A percentile compares a stretch with the other conserved stretches of the same genome.
phyloP scores from a whole-genome alignment of 139 green algal genomes.

The Nannochloris sp. region DNA sequence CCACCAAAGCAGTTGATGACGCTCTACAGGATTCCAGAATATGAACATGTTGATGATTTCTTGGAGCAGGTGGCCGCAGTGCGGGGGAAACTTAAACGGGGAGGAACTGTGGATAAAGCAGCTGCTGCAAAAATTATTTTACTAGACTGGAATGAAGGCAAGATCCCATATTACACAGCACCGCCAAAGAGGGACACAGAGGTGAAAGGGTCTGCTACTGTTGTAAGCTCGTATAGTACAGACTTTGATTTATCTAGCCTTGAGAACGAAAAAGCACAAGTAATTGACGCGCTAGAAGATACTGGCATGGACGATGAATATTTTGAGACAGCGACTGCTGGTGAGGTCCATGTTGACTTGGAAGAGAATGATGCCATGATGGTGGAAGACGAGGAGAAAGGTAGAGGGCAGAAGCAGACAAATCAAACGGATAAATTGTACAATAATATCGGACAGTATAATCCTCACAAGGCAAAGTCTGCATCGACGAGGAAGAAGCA shows the following conservation, averaged over 20 bases:
- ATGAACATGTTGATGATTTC: slow-evolving; percentile 61
- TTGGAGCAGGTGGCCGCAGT: slow-evolving; percentile 61
- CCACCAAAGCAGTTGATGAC: slow-evolving; percentile 74
- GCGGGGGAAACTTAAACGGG: slow-evolving; percentile 78
- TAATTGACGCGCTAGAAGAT: slow-evolving; percentile 62
- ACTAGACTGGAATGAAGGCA: slow-evolving; percentile 88
- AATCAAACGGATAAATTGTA: slow-evolving; percentile 60
- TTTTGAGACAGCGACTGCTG: slow-evolving; percentile 47
- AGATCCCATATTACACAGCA: slow-evolving; percentile 83
- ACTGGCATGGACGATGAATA: slow-evolving; percentile 35
- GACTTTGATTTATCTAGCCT: slow-evolving; percentile 66
- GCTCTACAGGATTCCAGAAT: slow-evolving; percentile 74
- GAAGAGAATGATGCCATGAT: slow-evolving; percentile 33
- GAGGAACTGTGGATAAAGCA: slow-evolving; percentile 23
- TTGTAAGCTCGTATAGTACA: slow-evolving; percentile 59
- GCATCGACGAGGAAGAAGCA: slow-evolving; percentile 47
- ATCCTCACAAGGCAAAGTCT: slow-evolving; percentile 54
- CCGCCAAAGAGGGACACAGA: slow-evolving; percentile 49
- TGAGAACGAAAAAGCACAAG: slow-evolving; percentile 39
- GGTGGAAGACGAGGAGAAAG: slow-evolving; percentile 20
- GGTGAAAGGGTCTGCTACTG: slow-evolving; percentile 36
- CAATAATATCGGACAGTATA: slow-evolving; percentile 65
- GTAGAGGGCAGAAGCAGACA: slow-evolving; percentile 6
- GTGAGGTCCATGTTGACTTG: slow-evolving; percentile 22
- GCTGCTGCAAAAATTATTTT: slow-evolving; percentile 66